Evolutionary conservation across 176 grass and related monocot genomes (phyloP), one percentile per base, ranked within the genome.

Genomic region (Panicum miliaceum): DNA sequence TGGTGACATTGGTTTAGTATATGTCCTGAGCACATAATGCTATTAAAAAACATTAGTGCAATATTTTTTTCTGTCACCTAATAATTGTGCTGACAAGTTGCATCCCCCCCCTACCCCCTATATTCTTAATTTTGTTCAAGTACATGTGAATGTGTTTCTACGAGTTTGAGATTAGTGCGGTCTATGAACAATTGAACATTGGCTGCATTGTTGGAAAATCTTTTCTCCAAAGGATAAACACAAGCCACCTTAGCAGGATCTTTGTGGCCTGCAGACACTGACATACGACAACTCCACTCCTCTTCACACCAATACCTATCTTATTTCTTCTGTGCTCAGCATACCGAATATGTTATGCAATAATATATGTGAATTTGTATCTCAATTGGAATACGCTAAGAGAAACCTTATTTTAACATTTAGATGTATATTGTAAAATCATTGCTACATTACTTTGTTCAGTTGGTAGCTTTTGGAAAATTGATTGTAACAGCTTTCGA

Each of bases 31-130:
- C 53, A 71, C 43, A 52, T n/a, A 70, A 20, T 12, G 19, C 36
- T 6, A 5, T n/a, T 46, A 62, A 23, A 34, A 32, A 32, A 58
- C 50, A 77, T 41, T 40, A 20, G 61, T 60, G 42, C 29, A 10
- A 76, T 75, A 43, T 74, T 8, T 34, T 8, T 26, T 64, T 69
- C 53, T 20, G 35, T 37, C 79, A 23, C 40, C 16, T 79, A 65
- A 40, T 29, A 8, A 11, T 37, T 38, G 36, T 80, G 50, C 46
- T 80, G 40, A 12, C n/a, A 29, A 16, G 37, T 19, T 36, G 29
- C 29, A 32, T 32, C 29, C 29, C 29, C 29, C 29, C 29, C 29
- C 29, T 2, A 1, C 29, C 29, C 29, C 29, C 29, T 2, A 9
- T 18, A 29, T 73, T 73, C 20, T 73, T 18, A 15, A 15, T 34